Percentiles rank a stretch among this genome's conserved stretches.
Evolutionary conservation across 371 early-diverging fungal species (phyloP).

Genomic region (Rhizomucor pusillus): DNA sequence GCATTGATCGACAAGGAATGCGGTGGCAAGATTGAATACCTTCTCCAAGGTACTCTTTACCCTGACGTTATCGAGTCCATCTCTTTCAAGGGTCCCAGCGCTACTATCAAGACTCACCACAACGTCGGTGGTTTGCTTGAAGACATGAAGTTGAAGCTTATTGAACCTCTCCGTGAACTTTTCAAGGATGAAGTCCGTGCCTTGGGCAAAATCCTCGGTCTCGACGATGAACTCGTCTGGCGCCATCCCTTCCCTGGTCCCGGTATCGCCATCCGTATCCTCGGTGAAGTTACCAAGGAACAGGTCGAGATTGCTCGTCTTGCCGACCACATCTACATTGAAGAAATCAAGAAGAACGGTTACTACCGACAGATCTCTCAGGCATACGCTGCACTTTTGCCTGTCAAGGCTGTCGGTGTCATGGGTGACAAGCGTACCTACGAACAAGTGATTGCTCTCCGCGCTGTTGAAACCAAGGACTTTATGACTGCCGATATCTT

Average conservation of each 20-base stretch:
- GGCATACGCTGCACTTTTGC: slow-evolving; percentile 95
- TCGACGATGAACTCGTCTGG: slow-evolving; percentile 96
- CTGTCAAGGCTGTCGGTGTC: slow-evolving; percentile 95
- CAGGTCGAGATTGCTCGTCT: slow-evolving; percentile 93
- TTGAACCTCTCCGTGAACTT: slow-evolving; percentile 96
- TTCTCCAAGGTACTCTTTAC: slow-evolving; percentile 96
- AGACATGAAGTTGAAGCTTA: slow-evolving; percentile 95
- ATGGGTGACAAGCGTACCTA: slow-evolving; percentile 99
- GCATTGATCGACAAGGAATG: slow-evolving; percentile 78
- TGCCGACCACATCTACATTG: slow-evolving; percentile 96
- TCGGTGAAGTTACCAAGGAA: slow-evolving; percentile 91
- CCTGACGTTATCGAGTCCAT: slow-evolving; percentile 98
- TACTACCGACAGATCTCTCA: slow-evolving; percentile 95
- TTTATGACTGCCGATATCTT: slow-evolving; percentile 99
- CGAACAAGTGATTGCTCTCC: slow-evolving; percentile 95
- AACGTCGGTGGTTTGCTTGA: slow-evolving; percentile 96
- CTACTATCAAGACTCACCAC: slow-evolving; percentile 98
- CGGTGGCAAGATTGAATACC: slow-evolving; percentile 81
- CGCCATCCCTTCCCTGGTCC: slow-evolving; percentile 99
- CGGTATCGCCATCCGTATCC: slow-evolving; percentile 95
- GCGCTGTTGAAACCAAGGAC: slow-evolving; percentile 95
- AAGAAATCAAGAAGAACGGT: slow-evolving; percentile 96
- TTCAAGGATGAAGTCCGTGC: slow-evolving; percentile 99
- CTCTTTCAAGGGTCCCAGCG: slow-evolving; percentile 97
- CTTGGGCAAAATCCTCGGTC: slow-evolving; percentile 81